Evolutionary conservation across 495 filamentous ascomycete species (phyloP), one percentile per base, ranked within the genome.

Genomic region (Trichoderma orchidacearum): DNA sequence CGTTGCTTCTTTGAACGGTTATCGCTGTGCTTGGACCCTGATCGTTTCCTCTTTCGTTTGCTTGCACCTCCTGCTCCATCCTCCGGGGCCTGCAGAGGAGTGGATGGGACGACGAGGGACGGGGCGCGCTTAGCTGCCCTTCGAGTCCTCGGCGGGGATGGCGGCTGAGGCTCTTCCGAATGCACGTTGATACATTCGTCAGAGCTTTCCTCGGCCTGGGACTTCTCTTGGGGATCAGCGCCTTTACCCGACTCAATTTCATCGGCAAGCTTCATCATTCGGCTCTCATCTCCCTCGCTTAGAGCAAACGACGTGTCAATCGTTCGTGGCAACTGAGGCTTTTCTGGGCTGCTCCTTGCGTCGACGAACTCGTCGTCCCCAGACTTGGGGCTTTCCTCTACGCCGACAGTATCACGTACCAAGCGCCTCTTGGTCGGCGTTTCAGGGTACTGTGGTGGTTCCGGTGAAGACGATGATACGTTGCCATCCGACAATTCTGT

Each of bases 351-450:
- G 23, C 55, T 30, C 53, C 53, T 50, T 21, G 75, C 78, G 56
- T 80, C 78, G 11, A 76, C 68, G 57, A 72, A 79, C 11, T 64
- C 63, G 3, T 75, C 72, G 17, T 55, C 57, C 13, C 70, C 69
- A 3, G 68, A 73, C 7, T 64, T 71, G 0, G 72, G 70, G 8
- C 70, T 69, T 17, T 60, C 61, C 15, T 50, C 17, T 54, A 60
- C 38, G 57, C 63, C 11, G 32, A 25, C 35, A 21, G 54, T 25
- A 21, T 56, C 18, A 63, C 30, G 63, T 62, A 53, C 57, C 48
- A 15, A 62, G 58, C 18, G 13, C n/a, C 28, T 53, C 58, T 27
- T 12, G 52, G 38, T 17, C 30, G 53, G 53, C 1, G 53, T 36
- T 25, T 55, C 53, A 6, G 18, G 53, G 9, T 25, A 23, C 21